Evolutionary conservation across 2,329 filamentous ascomycete species (phyloP), one percentile per base, ranked within the genome.

Genomic region (Fusarium sp.): DNA sequence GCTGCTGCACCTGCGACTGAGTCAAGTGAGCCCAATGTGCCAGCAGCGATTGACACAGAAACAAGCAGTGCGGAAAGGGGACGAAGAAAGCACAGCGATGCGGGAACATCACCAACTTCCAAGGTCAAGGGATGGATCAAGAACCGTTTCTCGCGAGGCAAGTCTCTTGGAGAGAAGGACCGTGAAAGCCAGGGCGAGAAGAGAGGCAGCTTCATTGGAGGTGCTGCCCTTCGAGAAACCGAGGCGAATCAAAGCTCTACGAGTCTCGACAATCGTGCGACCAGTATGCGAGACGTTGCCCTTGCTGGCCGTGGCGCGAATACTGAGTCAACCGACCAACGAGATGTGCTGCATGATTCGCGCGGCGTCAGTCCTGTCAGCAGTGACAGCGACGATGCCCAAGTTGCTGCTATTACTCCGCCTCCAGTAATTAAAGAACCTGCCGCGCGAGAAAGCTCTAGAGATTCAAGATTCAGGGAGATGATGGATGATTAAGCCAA

Each of bases 401-500:
- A 59, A 3, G 71, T 65, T 19, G 38, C 61, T 8, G 70, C 71
- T 21, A 76, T 84, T 14, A 78, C 78, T 24, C 79, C 83, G 10
- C 84, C 83, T 2, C 74, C 75, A 14, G 76, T 73, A 3, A 76
- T 84, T 9, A 73, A 69, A 34, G 80, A 80, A 14, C 70, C 75
- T 17, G 73, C 71, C 0, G 68, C 67, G 21, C 76, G 77, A n/a
- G 79, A 80, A 47, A 82, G 82, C 1, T 83, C 79, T 6, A 80
- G 88, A 54, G 86, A 87, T 65, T 88, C 88, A 39, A 85, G 82
- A 69, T 91, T 91, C 69, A 81, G 80, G 47, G 89, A 91, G 78
- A 84, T 86, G 65, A 83, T 90, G 57, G 74, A 79, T 43, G 71
- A 65, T 33, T 78, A 64, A 76, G 36, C 9, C 31, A 19, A 40